Percentiles rank a stretch among this genome's conserved stretches.
These are phyloP conservation scores for Curvularia sp. DNA, from an alignment of 2,329 filamentous ascomycete species.

Conservation along the genomic window DNA sequence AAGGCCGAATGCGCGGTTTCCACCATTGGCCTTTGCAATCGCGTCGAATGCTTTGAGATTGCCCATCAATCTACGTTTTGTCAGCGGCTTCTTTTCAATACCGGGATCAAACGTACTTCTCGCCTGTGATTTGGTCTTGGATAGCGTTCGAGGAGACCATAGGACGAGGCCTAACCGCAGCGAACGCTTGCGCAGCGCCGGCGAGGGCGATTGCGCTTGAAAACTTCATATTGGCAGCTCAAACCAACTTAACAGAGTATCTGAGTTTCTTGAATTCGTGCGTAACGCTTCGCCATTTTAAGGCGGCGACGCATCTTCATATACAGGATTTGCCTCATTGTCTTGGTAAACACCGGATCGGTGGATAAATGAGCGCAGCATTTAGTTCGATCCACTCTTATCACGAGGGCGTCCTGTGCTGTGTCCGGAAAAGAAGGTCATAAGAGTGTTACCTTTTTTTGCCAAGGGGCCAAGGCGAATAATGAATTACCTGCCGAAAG, in stretches of 20 bases:
- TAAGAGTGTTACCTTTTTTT: constrained; percentile 33
- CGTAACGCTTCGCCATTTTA: constrained; percentile 5
- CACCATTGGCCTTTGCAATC: constrained; percentile 63
- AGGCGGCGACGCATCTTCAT: constrained; percentile 15
- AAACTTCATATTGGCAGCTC: constrained; percentile 37
- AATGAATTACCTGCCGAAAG: constrained; percentile 42
- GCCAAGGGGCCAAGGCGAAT: constrained; percentile 33
- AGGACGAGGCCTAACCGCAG: constrained; percentile 29
- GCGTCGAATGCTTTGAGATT: constrained; percentile 63
- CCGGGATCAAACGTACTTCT: constrained; percentile 35
- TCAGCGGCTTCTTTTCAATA: not conserved
- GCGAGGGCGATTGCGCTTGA: constrained; percentile 33
- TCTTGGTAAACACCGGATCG: constrained; percentile 9
- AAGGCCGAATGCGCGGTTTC: constrained; percentile 66
- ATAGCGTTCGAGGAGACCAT: constrained; percentile 50
- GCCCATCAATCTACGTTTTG: constrained; percentile 55
- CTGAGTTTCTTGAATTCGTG: not conserved
- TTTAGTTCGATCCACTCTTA: constrained; percentile 30
- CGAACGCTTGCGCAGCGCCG: constrained; percentile 35
- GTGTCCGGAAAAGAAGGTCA: constrained; percentile 44
- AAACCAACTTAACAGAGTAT: constrained; percentile 1
- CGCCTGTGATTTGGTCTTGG: constrained; percentile 51
- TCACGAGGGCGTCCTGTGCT: constrained; percentile 26
- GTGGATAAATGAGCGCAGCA: constrained; percentile 23
- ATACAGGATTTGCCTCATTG: constrained; percentile 19